Conservation (phyloP, 2,329 filamentous ascomycete genomes). For the Cercospora zeina region DNA sequence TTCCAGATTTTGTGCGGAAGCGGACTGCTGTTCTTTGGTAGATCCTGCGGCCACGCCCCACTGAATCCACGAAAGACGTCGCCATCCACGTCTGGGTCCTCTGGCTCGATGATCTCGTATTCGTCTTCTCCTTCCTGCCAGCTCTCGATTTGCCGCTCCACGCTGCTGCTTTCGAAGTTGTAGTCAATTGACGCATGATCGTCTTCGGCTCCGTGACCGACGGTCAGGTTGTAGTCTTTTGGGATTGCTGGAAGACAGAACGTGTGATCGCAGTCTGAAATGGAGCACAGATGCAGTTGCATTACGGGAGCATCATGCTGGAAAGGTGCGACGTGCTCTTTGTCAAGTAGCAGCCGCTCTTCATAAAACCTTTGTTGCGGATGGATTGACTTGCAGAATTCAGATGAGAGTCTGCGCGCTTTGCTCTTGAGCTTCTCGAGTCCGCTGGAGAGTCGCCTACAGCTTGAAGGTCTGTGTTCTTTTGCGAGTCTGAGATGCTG, state of each 20-base stretch:
- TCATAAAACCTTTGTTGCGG: background rate
- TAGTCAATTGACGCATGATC: conserved; percentile 11
- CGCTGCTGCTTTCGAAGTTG: background rate
- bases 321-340: background rate
- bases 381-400: background rate
- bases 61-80: conserved; percentile 3
- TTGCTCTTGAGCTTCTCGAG: conserved; percentile 2
- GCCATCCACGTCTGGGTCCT: background rate
- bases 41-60: conserved; percentile 4
- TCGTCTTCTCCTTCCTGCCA: background rate
- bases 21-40: background rate
- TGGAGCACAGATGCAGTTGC: conserved; percentile 1
- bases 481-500: background rate
- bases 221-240: conserved; percentile 5
- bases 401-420: background rate
- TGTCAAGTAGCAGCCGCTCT: background rate
- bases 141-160: background rate
- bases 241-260: conserved; percentile 9
- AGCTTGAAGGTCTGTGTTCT: background rate
- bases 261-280: conserved; percentile 7
- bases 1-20: background rate
- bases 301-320: background rate
- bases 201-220: conserved; percentile 11
- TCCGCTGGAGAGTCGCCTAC: background rate
- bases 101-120: background rate